Percentiles rank a stretch among this genome's conserved stretches.
Conservation (phyloP, 306 rosid genomes). For the Alnus glutinosa region DNA sequence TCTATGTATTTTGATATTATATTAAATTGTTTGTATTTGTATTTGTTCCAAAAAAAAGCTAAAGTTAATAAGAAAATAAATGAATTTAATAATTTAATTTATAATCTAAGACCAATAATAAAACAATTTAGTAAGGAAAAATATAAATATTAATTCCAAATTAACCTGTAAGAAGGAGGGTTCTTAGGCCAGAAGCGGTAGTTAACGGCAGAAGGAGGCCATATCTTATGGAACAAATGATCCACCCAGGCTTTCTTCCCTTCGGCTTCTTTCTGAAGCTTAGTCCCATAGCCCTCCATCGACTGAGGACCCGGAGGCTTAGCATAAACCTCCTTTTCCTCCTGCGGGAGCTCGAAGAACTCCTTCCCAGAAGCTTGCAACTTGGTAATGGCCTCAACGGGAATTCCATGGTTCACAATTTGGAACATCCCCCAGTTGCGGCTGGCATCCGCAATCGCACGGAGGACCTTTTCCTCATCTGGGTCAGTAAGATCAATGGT, state of each 20-base stretch:
- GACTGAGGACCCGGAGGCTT: constrained; percentile 39
- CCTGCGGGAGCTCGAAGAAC: constrained; percentile 59
- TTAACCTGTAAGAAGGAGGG: constrained; percentile 74
- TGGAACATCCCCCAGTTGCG: constrained; percentile 76
- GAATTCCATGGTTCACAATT: constrained; percentile 69
- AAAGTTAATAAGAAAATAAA: too few species aligned
- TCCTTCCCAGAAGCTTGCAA: constrained; percentile 58
- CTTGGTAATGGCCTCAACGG: constrained; percentile 41
- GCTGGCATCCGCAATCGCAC: constrained; percentile 42
- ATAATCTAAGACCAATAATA: neutral
- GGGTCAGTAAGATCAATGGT: constrained; percentile 47
- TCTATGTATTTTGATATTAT: too few species aligned
- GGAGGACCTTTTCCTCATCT: constrained; percentile 29
- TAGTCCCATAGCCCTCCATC: constrained; percentile 67
- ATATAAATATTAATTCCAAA: neutral
- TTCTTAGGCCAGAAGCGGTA: constrained; percentile 65
- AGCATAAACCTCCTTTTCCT: constrained; percentile 60
- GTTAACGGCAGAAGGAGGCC: constrained; percentile 65
- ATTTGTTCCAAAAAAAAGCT: too few species aligned
- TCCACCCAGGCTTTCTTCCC: constrained; percentile 82
- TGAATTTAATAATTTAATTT: too few species aligned
- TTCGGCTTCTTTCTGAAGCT: constrained; percentile 54
- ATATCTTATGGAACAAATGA: constrained; percentile 63
- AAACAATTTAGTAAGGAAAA: neutral
- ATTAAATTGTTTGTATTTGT: too few species aligned